Evolutionary conservation across 371 early-diverging fungal species (phyloP), one percentile per base, ranked within the genome.

Genomic region (Mucor saturninus): DNA sequence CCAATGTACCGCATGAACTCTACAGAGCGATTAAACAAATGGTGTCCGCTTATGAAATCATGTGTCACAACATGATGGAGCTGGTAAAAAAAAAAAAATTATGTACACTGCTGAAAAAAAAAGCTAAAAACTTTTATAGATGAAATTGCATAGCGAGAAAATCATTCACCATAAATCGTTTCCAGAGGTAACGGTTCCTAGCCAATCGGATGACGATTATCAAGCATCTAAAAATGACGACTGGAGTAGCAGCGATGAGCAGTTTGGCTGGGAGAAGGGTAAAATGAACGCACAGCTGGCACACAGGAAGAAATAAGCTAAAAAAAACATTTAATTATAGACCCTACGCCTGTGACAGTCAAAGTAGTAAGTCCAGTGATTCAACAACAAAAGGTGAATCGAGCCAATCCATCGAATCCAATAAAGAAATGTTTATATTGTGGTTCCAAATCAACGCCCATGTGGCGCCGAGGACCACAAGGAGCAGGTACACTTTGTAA

Each of bases 391-490:
- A 29, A 35, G 7, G 50, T 10, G 13, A 50, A 49, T 8, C 30
- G 60, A 35, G 29, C 35, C 11, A 21, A 40, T 42, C 55, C 43
- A 21, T n/a, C 50, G 14, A 55, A 30, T 46, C 64, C 61, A 11
- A 69, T 68, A 35, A 84, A 83, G 58, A 73, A 80, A 53, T 93
- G 92, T 71, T 62, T 76, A 15, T 92, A 93, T 77, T 97, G 97
- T 72, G 79, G 83, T 11, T 89, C 90, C n/a, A 87, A 84, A 49
- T 78, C 82, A 8, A 95, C 95, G 1, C 95, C 96, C 31, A 92
- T 93, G 81, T 97, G 97, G 97, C 86, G 96, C 26, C 83, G 93
- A 56, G 94, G 95, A 4, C 93, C 93, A 0, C 83, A 83, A 43
- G 93, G 92, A 29, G 87, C 87, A 54, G 89, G 89, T 26, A 86